phyloP scores from a whole-genome alignment of 768 basidiomycete species.

The Rhodosporidiobolus odoratus region DNA sequence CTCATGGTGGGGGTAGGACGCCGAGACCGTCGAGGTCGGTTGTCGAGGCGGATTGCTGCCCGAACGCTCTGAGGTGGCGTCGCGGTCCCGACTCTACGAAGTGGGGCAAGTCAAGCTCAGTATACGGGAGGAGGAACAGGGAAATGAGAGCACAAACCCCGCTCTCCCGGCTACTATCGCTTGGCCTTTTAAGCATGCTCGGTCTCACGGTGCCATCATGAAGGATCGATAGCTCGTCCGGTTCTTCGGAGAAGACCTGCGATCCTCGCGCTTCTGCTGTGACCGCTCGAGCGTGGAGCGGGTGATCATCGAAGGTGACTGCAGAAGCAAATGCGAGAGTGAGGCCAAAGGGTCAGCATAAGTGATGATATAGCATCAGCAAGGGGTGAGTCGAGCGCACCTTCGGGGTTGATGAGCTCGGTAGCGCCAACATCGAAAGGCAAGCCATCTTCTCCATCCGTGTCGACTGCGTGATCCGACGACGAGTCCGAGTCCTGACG shows the following conservation, averaged over 20 bases:
- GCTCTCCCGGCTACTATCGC: not conserved
- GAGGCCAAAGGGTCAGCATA: not conserved
- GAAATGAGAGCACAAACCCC: not conserved
- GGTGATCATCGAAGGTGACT: too few species aligned
- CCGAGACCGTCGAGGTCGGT: not conserved
- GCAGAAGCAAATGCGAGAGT: not conserved
- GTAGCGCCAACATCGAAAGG: slow-evolving; percentile 10
- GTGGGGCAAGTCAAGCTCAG: not conserved
- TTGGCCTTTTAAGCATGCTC: not conserved
- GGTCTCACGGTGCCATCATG: not conserved
- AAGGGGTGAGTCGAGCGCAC: not conserved
- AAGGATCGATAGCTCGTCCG: not conserved
- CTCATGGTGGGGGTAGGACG: not conserved
- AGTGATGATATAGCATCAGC: too few species aligned
- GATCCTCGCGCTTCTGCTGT: too few species aligned
- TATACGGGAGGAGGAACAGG: not conserved
- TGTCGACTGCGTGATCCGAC: not conserved
- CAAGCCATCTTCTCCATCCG: not conserved
- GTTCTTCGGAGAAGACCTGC: not conserved
- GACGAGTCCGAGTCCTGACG: not conserved
- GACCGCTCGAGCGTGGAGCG: not conserved
- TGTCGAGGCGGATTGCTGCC: not conserved
- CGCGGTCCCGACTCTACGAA: too few species aligned
- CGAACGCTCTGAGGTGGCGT: too few species aligned
- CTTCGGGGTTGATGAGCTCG: not conserved